A percentile compares a stretch with the other conserved stretches of the same genome.
phyloP scores from a whole-genome alignment of 805 yeast species.

The Naumovozyma castellii region DNA sequence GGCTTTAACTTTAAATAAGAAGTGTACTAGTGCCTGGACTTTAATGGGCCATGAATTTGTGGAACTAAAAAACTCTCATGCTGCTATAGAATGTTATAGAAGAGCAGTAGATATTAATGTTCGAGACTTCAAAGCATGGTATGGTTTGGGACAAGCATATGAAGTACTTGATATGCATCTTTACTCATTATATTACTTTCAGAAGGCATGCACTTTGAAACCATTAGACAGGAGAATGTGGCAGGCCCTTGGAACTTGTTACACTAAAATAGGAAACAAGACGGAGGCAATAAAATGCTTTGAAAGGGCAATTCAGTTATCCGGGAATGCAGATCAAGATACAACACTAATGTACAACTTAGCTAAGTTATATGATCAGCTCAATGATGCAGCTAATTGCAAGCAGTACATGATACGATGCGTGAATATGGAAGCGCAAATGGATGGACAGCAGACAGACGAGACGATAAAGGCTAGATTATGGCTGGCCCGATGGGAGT shows the following conservation, averaged over 20 bases:
- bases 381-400: slow-evolving; percentile 45
- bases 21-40: slow-evolving; percentile 90
- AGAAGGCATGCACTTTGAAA: slow-evolving; percentile 77
- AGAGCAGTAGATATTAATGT: slow-evolving; percentile 85
- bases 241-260: slow-evolving; percentile 89
- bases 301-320: slow-evolving; percentile 57
- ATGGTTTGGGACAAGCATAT: slow-evolving; percentile 95
- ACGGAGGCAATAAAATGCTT: slow-evolving; percentile 74
- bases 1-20: slow-evolving; percentile 71
- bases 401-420: slow-evolving; percentile 48
- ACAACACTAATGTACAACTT: slow-evolving; percentile 47
- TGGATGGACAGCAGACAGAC: slow-evolving; percentile 53
- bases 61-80: slow-evolving; percentile 90
- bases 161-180: slow-evolving; percentile 93
- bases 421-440: slow-evolving; percentile 49
- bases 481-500: slow-evolving; percentile 74
- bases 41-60: slow-evolving; percentile 98
- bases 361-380: slow-evolving; percentile 55
- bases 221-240: slow-evolving; percentile 92
- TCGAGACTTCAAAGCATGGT: slow-evolving; percentile 94
- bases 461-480: slow-evolving; percentile 72
- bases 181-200: slow-evolving; percentile 86
- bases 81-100: slow-evolving; percentile 91
- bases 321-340: slow-evolving; percentile 45
- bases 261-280: slow-evolving; percentile 61